Evolutionary conservation across 805 yeast genomes (phyloP), one percentile per base, ranked within the genome.

Genomic region (Hanseniaspora pseudoguilliermondii): DNA sequence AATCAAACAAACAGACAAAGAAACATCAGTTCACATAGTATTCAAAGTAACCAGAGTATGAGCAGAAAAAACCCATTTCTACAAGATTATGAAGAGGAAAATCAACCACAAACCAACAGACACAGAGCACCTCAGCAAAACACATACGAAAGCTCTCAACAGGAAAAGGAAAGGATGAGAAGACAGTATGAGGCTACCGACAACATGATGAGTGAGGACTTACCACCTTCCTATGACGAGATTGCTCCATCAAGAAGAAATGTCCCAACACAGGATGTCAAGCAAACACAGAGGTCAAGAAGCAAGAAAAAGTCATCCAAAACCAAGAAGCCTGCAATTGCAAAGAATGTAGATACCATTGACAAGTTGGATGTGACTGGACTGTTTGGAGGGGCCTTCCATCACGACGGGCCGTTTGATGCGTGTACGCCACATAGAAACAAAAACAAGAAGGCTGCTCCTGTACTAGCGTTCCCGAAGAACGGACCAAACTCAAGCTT

Each of bases 401-500:
- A 93, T 69, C 97, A 93, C 69, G 98, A 93, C 71, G 98, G 98
- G 13, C 98, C 98, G 16, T 93, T 93, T 67, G 98, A 93, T 68
- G 98, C 98, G 1, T 91, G 97, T 69, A 86, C 95, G 2, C 97
- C 98, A 8, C 96, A 87, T 69, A 82, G 97, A 68, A 93, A 93
- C 70, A 86, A 84, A 71, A 75, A 79, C 60, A 73, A 75, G 20
- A 76, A 74, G 65, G 82, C 80, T 47, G 95, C 97, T 0, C 98
- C 98, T 5, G 96, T 93, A 16, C 74, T 81, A 72, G 98, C 98
- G 0, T 93, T 91, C 76, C 96, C 97, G 0, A 86, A 78, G 7
- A 95, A 91, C 70, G 97, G 97, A 0, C 96, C 97, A 60, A 93
- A 93, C 70, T 84, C 80, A 64, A 78, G 91, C 6, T 82, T 91